Percentiles rank a stretch among this genome's conserved stretches.
Conservation (phyloP, 2,329 filamentous ascomycete genomes). For the Neonectria faginata region DNA sequence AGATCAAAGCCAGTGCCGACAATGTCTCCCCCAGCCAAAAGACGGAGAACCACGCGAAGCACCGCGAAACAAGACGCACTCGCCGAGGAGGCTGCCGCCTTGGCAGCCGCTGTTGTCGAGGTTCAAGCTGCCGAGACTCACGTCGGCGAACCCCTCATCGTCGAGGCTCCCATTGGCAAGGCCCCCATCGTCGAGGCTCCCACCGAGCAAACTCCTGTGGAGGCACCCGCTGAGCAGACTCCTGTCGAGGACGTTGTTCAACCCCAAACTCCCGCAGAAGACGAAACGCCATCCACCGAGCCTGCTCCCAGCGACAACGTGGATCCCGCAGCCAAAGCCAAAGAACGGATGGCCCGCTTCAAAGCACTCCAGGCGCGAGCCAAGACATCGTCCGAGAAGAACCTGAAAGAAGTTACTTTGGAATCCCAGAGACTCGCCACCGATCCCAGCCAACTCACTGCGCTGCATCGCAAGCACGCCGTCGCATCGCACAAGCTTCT, state of each 20-base stretch:
- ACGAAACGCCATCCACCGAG: constrained; percentile 23
- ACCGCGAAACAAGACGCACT: constrained; percentile 1
- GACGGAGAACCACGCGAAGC: constrained; percentile 40
- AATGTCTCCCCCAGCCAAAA: constrained; percentile 48
- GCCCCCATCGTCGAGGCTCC: background rate
- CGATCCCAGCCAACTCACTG: constrained; percentile 80
- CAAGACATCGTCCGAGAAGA: constrained; percentile 77
- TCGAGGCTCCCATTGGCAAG: background rate
- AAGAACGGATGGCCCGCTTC: constrained; percentile 83
- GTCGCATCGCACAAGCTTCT: constrained; percentile 92
- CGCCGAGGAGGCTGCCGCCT: background rate
- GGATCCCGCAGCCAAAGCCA: constrained; percentile 59
- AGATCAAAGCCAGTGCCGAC: constrained; percentile 1
- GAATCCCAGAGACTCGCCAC: constrained; percentile 84
- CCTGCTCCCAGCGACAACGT: constrained; percentile 34
- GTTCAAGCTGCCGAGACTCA: background rate
- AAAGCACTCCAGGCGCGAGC: constrained; percentile 87
- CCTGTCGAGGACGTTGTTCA: background rate
- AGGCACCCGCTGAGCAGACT: background rate
- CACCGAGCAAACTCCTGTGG: background rate
- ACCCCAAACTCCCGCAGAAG: constrained; percentile 3
- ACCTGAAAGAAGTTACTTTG: constrained; percentile 84
- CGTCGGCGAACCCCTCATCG: background rate
- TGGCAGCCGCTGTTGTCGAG: background rate
- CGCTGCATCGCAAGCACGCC: constrained; percentile 86